Percentiles rank a stretch among this genome's conserved stretches.
These are phyloP conservation scores for Aspergillus heteromorphus DNA, from an alignment of 495 filamentous ascomycete genomes.

Conservation along the genomic window DNA sequence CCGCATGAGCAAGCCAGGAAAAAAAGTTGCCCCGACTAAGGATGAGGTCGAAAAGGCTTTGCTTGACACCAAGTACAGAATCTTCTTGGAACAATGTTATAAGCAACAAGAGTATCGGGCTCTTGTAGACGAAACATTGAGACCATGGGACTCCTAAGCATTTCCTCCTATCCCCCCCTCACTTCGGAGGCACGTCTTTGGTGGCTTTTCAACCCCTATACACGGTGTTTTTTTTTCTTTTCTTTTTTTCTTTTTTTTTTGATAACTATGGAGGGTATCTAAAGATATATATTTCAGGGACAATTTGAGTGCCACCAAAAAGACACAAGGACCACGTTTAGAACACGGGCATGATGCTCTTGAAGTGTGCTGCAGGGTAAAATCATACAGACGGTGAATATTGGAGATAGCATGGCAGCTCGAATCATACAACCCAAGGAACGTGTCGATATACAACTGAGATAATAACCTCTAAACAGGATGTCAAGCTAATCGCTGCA, in stretches of 20 bases:
- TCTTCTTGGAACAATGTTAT: constrained; percentile 60
- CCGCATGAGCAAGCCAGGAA: constrained; percentile 92
- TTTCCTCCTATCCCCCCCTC: not conserved
- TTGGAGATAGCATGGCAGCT: not conserved
- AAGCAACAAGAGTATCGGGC: constrained; percentile 55
- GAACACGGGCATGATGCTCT: not conserved
- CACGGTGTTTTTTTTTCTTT: no score
- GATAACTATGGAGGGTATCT: no score
- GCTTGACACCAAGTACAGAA: constrained; percentile 76
- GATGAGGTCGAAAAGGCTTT: constrained; percentile 71
- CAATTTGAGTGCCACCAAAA: no score
- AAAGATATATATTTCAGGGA: no score
- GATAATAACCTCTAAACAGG: not conserved
- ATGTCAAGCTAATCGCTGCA: not conserved
- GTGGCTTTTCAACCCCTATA: not conserved
- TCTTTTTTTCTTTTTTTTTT: no score
- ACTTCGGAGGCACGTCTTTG: not conserved
- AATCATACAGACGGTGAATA: not conserved
- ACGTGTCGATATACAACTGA: not conserved
- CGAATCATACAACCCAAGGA: not conserved
- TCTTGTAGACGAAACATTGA: constrained; percentile 58
- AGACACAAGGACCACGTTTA: no score
- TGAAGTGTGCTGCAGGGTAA: not conserved
- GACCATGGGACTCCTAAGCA: constrained; percentile 26
- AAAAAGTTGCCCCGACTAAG: constrained; percentile 64